Percentiles rank a stretch among this genome's conserved stretches.
Evolutionary conservation across 768 basidiomycete species (phyloP).

Genomic region (Amanita exitialis): DNA sequence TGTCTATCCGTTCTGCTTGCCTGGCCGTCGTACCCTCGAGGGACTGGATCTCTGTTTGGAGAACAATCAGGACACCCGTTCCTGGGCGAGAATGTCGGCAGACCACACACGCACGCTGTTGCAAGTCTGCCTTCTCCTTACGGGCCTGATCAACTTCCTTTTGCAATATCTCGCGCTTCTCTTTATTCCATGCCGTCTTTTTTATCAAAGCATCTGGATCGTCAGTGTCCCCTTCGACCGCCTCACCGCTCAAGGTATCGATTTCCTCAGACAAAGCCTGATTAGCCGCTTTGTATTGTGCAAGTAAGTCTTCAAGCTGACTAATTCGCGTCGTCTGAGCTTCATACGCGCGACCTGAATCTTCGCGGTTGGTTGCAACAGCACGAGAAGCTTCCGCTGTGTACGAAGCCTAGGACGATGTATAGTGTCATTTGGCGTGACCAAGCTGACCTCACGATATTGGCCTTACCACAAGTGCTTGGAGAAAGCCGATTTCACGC

Average conservation of each 20-base stretch:
- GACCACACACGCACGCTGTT: conserved; percentile 24
- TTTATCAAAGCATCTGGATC: conserved; percentile 28
- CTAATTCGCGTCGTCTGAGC: conserved; percentile 33
- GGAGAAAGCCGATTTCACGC: conserved; percentile 55
- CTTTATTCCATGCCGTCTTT: conserved; percentile 18
- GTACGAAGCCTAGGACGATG: conserved; percentile 2
- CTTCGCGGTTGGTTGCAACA: neutral
- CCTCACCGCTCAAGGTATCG: conserved; percentile 31
- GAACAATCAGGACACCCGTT: neutral
- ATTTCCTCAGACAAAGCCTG: conserved; percentile 35
- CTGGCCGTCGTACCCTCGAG: conserved; percentile 19
- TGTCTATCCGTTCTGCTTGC: conserved; percentile 42
- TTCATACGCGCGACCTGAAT: conserved; percentile 8
- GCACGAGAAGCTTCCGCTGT: neutral
- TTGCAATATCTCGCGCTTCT: conserved; percentile 9
- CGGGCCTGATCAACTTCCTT: conserved; percentile 5
- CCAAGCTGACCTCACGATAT: neutral
- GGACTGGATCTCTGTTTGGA: conserved; percentile 3
- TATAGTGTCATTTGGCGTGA: neutral
- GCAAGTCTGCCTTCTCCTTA: conserved; percentile 16
- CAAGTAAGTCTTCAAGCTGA: conserved; percentile 45
- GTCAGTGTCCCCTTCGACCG: conserved; percentile 14
- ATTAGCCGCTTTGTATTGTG: conserved; percentile 45
- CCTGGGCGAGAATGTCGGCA: neutral
- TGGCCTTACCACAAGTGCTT: conserved; percentile 52